Conservation (phyloP, 2,329 filamentous ascomycete genomes). For the Clarireedia paspali region DNA sequence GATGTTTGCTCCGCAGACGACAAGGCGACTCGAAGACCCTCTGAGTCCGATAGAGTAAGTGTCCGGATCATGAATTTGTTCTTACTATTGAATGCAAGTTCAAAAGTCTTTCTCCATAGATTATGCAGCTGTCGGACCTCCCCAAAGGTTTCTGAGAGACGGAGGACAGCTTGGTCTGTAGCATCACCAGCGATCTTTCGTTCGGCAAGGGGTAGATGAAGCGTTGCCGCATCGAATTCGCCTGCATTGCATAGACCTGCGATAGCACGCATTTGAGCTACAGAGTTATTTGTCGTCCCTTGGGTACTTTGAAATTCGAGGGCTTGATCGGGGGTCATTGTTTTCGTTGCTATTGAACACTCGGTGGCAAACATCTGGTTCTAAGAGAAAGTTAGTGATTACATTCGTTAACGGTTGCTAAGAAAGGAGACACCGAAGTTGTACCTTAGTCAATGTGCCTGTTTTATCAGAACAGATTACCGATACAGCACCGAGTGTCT, state of each 20-base stretch:
- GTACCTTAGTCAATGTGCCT: slow-evolving; percentile 50
- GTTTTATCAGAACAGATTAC: slow-evolving; percentile 74
- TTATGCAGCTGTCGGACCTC: slow-evolving; percentile 50
- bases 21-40: slow-evolving; percentile 10
- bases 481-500: slow-evolving; percentile 65
- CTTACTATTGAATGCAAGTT: slow-evolving; percentile 70
- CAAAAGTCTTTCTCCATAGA: slow-evolving; percentile 57
- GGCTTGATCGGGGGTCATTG: slow-evolving; percentile 38
- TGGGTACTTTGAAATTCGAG: slow-evolving; percentile 32
- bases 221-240: slow-evolving; percentile 61
- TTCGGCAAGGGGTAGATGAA: slow-evolving; percentile 47
- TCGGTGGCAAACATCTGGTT: slow-evolving; percentile 68
- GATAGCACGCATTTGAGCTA: slow-evolving; percentile 52
- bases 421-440: neutral
- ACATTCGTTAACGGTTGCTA: neutral
- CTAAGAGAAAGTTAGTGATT: slow-evolving; percentile 27
- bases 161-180: slow-evolving; percentile 65
- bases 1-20: slow-evolving; percentile 7
- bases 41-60: slow-evolving; percentile 42
- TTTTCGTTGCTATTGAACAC: slow-evolving; percentile 46
- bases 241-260: slow-evolving; percentile 65
- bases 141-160: slow-evolving; percentile 59
- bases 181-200: slow-evolving; percentile 65
- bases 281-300: slow-evolving; percentile 31
- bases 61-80: slow-evolving; percentile 70